Evolutionary conservation across 176 grass and related monocot species (phyloP).

Genomic region (Cenchrus purpureus): DNA sequence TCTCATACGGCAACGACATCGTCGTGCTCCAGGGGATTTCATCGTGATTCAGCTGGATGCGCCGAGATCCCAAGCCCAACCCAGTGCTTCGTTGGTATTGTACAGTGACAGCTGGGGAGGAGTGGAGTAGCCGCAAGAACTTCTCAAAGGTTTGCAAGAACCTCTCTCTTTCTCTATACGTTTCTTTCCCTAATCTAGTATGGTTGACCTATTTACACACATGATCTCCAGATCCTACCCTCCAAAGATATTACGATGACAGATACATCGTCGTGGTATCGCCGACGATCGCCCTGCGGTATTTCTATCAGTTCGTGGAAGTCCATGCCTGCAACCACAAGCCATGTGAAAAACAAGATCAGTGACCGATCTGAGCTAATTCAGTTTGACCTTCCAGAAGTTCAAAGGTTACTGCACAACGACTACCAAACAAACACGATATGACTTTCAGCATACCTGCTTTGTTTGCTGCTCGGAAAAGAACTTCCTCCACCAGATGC

Average conservation of each 20-base stretch:
- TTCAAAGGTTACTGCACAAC: slow-evolving; percentile 36
- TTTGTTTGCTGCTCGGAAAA: slow-evolving; percentile 92
- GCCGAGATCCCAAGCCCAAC: slow-evolving; percentile 25
- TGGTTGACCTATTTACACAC: slow-evolving; percentile 77
- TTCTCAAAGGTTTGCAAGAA: slow-evolving; percentile 30
- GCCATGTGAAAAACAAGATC: slow-evolving; percentile 27
- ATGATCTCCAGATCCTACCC: slow-evolving; percentile 96
- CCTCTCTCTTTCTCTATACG: slow-evolving; percentile 52
- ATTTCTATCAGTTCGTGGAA: slow-evolving; percentile 93
- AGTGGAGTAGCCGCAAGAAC: slow-evolving; percentile 46
- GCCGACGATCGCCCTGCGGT: slow-evolving; percentile 84
- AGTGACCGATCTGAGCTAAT: not conserved
- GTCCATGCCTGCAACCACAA: slow-evolving; percentile 79
- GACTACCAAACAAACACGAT: not conserved
- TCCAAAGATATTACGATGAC: slow-evolving; percentile 95
- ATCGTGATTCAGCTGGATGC: slow-evolving; percentile 35
- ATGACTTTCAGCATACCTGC: slow-evolving; percentile 66
- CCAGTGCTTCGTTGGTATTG: slow-evolving; percentile 46
- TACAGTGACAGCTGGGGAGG: slow-evolving; percentile 49
- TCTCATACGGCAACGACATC: slow-evolving; percentile 2
- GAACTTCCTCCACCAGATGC: slow-evolving; percentile 90
- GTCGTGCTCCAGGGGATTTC: not conserved
- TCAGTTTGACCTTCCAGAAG: slow-evolving; percentile 38
- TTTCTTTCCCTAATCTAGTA: slow-evolving; percentile 52
- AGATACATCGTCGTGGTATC: slow-evolving; percentile 91